A percentile compares a stretch with the other conserved stretches of the same genome.
Evolutionary conservation across 305 asterid species (phyloP).

Genomic region (Fraxinus sp.): DNA sequence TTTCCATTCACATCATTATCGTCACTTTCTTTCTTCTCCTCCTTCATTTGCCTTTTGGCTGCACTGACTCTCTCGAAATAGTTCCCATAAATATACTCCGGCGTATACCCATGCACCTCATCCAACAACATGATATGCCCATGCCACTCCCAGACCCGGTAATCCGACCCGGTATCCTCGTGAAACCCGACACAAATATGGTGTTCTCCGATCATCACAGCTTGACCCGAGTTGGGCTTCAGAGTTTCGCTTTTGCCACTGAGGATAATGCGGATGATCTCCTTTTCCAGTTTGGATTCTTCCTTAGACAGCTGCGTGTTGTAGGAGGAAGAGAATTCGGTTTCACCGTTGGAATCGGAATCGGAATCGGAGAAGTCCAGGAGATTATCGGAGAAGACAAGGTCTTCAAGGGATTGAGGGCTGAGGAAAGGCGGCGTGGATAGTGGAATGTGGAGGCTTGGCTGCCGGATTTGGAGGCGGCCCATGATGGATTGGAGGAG

Average conservation of each 20-base stretch:
- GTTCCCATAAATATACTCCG: constrained; percentile 92
- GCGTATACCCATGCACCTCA: constrained; percentile 84
- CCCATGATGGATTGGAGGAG: constrained; percentile 81
- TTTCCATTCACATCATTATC: constrained; percentile 43
- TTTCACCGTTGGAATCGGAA: constrained; percentile 26
- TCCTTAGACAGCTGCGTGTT: constrained; percentile 72
- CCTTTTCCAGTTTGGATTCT: constrained; percentile 80
- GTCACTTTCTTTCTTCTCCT: constrained; percentile 25
- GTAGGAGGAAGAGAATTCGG: constrained; percentile 38
- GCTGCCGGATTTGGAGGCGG: constrained; percentile 54
- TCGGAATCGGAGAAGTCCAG: constrained; percentile 67
- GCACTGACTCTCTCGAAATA: constrained; percentile 68
- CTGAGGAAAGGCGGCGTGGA: constrained; percentile 39
- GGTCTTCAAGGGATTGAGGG: constrained; percentile 70
- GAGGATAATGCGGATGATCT: constrained; percentile 65
- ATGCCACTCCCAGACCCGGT: constrained; percentile 98
- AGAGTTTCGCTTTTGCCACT: constrained; percentile 57
- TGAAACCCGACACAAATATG: constrained; percentile 91
- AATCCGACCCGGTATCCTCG: constrained; percentile 72
- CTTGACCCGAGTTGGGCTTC: constrained; percentile 92
- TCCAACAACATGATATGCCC: constrained; percentile 91
- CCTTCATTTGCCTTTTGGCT: constrained; percentile 29
- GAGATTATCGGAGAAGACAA: constrained; percentile 59
- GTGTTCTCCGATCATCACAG: constrained; percentile 79
- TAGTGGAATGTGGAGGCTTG: constrained; percentile 37